These are phyloP conservation scores for Metschnikowia matae DNA, from an alignment of 805 yeast genomes.

Conservation along the genomic window DNA sequence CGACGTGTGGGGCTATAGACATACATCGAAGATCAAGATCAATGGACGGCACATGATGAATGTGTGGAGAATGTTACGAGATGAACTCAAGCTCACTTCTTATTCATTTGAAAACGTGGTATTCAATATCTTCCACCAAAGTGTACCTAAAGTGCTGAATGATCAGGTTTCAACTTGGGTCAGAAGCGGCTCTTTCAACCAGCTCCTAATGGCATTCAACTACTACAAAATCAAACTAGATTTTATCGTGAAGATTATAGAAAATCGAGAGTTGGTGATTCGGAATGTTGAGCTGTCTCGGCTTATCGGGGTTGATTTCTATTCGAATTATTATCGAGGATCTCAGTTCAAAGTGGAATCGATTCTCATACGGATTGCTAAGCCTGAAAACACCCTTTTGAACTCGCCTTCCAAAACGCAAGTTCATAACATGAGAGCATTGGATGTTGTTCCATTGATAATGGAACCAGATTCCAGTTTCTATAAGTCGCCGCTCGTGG, in stretches of 20 bases:
- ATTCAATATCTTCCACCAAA: slow-evolving; percentile 59
- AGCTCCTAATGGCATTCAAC: slow-evolving; percentile 33
- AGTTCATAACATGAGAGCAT: slow-evolving; percentile 78
- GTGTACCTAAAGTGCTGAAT: slow-evolving; percentile 61
- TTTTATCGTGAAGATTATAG: slow-evolving; percentile 45
- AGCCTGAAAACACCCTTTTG: slow-evolving; percentile 67
- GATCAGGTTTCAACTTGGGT: slow-evolving; percentile 42
- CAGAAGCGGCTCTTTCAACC: slow-evolving; percentile 33
- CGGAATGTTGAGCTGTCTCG: slow-evolving; percentile 80
- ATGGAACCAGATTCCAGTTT: slow-evolving; percentile 88
- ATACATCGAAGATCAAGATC: slow-evolving; percentile 63
- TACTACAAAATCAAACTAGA: slow-evolving; percentile 47
- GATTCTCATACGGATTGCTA: slow-evolving; percentile 66
- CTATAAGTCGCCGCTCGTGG: slow-evolving; percentile 85
- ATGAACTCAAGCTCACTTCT: slow-evolving; percentile 57
- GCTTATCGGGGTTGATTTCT: slow-evolving; percentile 83
- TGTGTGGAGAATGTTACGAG: slow-evolving; percentile 73
- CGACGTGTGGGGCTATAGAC: slow-evolving; percentile 78
- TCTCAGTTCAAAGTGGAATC: slow-evolving; percentile 95
- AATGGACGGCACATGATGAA: slow-evolving; percentile 83
- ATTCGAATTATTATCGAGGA: slow-evolving; percentile 83
- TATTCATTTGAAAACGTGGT: slow-evolving; percentile 77
- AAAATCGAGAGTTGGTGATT: slow-evolving; percentile 60
- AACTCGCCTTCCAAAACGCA: slow-evolving; percentile 76
- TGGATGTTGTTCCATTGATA: slow-evolving; percentile 84